Evolutionary conservation across 768 basidiomycete species (phyloP), one percentile per base, ranked within the genome.

Genomic region (Strobilomyces echinocephalus): DNA sequence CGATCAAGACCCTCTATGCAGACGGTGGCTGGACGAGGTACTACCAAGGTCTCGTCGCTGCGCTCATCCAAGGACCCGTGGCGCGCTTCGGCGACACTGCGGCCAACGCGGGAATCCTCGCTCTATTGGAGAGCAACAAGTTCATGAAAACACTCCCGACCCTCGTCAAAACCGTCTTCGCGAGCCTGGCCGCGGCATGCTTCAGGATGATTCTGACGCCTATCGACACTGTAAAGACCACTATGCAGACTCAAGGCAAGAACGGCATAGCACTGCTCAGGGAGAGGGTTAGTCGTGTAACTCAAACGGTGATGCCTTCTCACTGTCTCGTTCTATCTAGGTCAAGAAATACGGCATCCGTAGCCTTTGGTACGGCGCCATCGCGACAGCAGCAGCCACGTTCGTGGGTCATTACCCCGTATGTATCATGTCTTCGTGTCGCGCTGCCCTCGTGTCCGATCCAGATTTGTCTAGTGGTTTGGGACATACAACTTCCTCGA

Each of bases 1-100:
- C 89, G 12, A 80, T 78, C 52, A 68, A 70, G 45, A 90, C 81
- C 4, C 82, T 95, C 16, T 87, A 87, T 66, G 71, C 70, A 2
- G 87, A 93, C 54, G 92, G 93, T 14, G 91, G 91, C 9, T 87
- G 79, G 74, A 73, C 79, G 35, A 80, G 95, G 40, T 97, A 88
- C 70, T 98, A 97, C 69, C 85, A 90, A 59, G 95, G 95, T 7
- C 79, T 98, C 34, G 63, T 69, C 0, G 89, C 94, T 1, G 95
- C 95, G 1, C 82, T 95, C 52, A 60, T 98, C 47, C 95, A 91
- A 72, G 95, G 87, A 41, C 88, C 88, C 0, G 74, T 87, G 9
- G 76, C 88, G 5, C 83, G 95, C 12, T 97, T 98, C 66, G 94
- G 93, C 0, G 95, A 98, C 69, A 97, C 95, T 3, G 92, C 92